A percentile compares a stretch with the other conserved stretches of the same genome.
phyloP scores from a whole-genome alignment of 345 rosid species.

The Eucalyptus urophylla region DNA sequence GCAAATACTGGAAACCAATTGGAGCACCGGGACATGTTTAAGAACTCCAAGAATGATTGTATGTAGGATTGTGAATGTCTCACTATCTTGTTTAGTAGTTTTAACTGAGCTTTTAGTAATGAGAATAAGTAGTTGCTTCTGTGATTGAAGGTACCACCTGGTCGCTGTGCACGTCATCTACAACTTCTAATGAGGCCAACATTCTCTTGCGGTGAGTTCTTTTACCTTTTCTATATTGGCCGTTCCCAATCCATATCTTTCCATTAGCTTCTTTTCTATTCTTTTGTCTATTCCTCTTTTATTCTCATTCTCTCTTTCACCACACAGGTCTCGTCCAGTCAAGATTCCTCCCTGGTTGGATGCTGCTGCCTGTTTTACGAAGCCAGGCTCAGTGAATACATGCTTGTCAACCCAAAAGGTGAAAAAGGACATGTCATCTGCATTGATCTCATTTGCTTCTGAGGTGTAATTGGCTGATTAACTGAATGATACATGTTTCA shows the following conservation, averaged over 20 bases:
- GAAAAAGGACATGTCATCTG: neutral
- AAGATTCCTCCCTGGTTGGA: slow-evolving; percentile 52
- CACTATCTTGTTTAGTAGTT: neutral
- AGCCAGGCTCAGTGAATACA: slow-evolving; percentile 7
- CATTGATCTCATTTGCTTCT: neutral
- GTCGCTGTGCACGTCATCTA: neutral
- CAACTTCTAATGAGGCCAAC: neutral
- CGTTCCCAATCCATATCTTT: neutral
- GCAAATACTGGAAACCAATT: slow-evolving; percentile 9
- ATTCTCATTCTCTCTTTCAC: neutral
- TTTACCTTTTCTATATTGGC: neutral
- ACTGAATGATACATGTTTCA: neutral
- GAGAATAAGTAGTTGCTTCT: neutral
- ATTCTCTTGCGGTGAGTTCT: neutral
- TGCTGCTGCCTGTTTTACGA: slow-evolving; percentile 16
- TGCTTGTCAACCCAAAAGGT: slow-evolving; percentile 27
- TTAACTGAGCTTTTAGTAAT: neutral
- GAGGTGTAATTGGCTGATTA: neutral
- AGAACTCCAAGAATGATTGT: slow-evolving; percentile 32
- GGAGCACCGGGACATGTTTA: slow-evolving; percentile 1
- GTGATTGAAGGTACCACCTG: neutral
- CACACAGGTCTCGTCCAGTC: slow-evolving; percentile 27
- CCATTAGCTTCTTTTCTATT: neutral
- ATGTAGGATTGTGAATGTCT: neutral
- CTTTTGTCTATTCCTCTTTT: neutral